phyloP scores from a whole-genome alignment of 2,329 filamentous ascomycete species.

The Beauveria caledonica region DNA sequence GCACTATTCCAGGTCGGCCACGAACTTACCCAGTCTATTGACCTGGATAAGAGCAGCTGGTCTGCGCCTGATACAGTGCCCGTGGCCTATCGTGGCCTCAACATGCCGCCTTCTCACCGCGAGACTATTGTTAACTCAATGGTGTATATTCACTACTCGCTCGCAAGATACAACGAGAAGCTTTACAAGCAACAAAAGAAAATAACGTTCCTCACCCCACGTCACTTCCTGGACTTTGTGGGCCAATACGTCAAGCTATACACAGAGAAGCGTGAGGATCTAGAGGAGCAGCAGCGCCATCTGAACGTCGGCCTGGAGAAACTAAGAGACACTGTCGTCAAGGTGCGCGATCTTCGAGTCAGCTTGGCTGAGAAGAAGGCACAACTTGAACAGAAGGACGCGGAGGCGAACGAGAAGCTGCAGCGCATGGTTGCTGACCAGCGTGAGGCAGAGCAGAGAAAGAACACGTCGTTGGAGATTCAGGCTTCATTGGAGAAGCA shows the following conservation, averaged over 20 bases:
- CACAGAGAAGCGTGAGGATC: constrained; percentile 94
- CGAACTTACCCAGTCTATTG: constrained; percentile 91
- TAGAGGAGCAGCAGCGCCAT: constrained; percentile 97
- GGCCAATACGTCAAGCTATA: constrained; percentile 96
- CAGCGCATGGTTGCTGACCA: constrained; percentile 97
- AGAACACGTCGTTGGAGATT: constrained; percentile 80
- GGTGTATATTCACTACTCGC: constrained; percentile 96
- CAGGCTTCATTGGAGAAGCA: constrained; percentile 82
- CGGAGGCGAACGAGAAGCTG: constrained; percentile 93
- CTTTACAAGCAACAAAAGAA: constrained; percentile 87
- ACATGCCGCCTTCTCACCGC: constrained; percentile 78
- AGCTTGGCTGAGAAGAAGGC: constrained; percentile 92
- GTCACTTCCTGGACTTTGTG: constrained; percentile 97
- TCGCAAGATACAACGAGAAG: constrained; percentile 82
- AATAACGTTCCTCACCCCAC: constrained; percentile 85
- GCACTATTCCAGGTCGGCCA: constrained; percentile 95
- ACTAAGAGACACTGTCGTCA: constrained; percentile 90
- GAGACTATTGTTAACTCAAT: constrained; percentile 94
- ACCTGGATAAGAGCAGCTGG: constrained; percentile 83
- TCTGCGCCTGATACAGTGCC: constrained; percentile 83
- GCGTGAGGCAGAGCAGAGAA: constrained; percentile 85
- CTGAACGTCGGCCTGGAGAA: constrained; percentile 98
- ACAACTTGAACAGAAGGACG: constrained; percentile 87
- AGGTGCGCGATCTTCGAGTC: constrained; percentile 83
- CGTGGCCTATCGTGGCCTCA: constrained; percentile 80